Evolutionary conservation across 768 basidiomycete genomes (phyloP), one percentile per base, ranked within the genome.

Genomic region (Termitomyces sp.): DNA sequence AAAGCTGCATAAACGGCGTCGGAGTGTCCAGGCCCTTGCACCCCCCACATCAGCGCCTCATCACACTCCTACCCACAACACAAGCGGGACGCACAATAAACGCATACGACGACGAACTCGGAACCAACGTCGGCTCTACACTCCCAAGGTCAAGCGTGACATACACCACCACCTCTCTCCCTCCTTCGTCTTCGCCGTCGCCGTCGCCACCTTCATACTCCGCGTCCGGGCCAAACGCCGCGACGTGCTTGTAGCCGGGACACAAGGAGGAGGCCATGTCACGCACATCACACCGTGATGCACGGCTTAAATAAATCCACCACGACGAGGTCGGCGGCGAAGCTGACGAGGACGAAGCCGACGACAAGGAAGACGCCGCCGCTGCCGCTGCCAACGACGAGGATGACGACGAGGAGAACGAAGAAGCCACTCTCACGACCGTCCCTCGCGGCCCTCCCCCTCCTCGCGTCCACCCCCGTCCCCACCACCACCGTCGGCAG

Each of bases 71-170:
- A n/a, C n/a, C 32, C 14, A 22, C 2, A 3, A 44, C 46, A 75
- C n/a, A n/a, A n/a, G n/a, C n/a, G n/a, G n/a, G n/a, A n/a, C 89
- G 70, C 68, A 90, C 90, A 54, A 91, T 87, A n/a, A 92, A 73
- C 46, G 86, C 81, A 66, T 87, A 92, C 1, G 82, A 75, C 0
- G 84, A 80, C 0, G 84, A 83, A 64, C 82, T 90, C 2, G 89
- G 86, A 6, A 93, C 77, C 28, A 92, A 79, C 0, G 86, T 85
- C 3, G 89, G 88, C 63, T 92, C 88, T 35, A 87, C 78, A 56
- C 70, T 73, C 30, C 87, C 88, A 1, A 93, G 73, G 67, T 92
- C 91, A 20, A 93, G 75, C 0, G 88, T 90, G 13, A 90, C 81
- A 63, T 90, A 91, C 8, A 73, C 74, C 4, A 86, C 84, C 57